These are phyloP conservation scores for Colletotrichum sojae DNA, from an alignment of 2,329 filamentous ascomycete species.

Conservation along the genomic window DNA sequence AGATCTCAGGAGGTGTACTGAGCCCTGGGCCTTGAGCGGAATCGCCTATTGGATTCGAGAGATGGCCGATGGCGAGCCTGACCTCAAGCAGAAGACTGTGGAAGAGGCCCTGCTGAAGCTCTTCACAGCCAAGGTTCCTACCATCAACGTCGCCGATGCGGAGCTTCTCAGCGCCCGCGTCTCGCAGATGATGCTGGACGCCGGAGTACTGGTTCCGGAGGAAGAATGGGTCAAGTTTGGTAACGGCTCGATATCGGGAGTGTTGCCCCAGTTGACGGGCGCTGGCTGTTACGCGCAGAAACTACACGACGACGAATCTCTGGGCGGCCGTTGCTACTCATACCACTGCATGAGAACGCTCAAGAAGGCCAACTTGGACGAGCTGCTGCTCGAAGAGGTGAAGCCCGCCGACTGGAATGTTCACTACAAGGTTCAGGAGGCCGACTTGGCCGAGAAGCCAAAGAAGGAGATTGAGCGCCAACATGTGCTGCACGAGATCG, in stretches of 20 bases:
- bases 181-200: conserved; percentile 83
- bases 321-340: conserved; percentile 88
- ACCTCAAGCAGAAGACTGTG: conserved; percentile 87
- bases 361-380: conserved; percentile 92
- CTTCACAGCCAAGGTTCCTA: conserved; percentile 95
- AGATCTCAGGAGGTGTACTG: conserved; percentile 87
- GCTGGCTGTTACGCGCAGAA: conserved; percentile 91
- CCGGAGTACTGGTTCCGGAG: conserved; percentile 84
- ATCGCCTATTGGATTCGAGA: conserved; percentile 89
- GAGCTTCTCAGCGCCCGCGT: conserved; percentile 86
- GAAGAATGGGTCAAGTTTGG: conserved; percentile 99
- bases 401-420: conserved; percentile 89
- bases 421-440: conserved; percentile 87
- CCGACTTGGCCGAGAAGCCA: conserved; percentile 77
- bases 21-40: conserved; percentile 95
- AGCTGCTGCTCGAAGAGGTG: conserved; percentile 77
- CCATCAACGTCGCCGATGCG: conserved; percentile 98
- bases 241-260: conserved; percentile 83
- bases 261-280: conserved; percentile 93
- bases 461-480: conserved; percentile 94
- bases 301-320: conserved; percentile 77
- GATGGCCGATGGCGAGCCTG: conserved; percentile 91
- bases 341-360: conserved; percentile 93
- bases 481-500: conserved; percentile 95
- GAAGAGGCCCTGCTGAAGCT: conserved; percentile 89